Evolutionary conservation across 2,329 filamentous ascomycete genomes (phyloP), one percentile per base, ranked within the genome.

Genomic region (Fusarium humuli): DNA sequence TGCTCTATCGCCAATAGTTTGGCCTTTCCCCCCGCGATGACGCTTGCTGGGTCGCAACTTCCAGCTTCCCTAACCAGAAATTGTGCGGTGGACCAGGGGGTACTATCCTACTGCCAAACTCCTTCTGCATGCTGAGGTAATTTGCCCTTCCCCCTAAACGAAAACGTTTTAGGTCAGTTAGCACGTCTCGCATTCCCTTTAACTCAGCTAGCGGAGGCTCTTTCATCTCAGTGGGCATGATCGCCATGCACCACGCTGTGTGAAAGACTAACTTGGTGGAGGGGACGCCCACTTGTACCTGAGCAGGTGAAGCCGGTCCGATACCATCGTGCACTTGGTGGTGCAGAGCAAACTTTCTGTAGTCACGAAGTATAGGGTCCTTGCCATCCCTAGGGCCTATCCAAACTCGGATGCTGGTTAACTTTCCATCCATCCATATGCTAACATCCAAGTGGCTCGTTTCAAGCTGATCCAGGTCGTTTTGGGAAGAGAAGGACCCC

Each of bases 201-300:
- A 84, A 63, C 9, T 81, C 77, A 10, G 44, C 59, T 30, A 54
- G 61, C 6, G 72, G 64, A 0, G 82, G 83, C 23, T 67, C 45
- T 6, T 55, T 58, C 29, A 81, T 64, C 16, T 66, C 63, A 1
- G 45, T 54, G 10, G 83, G 82, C 65, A 82, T 77, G 5, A 86
- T 63, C 16, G 87, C 69, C 55, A 86, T 80, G 61, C 83, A 81
- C 87, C 87, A 89, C 1, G 87, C 86, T 2, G 80, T 81, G 29
- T 83, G 79, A 69, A 84, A 88, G 41, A 89, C 75, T 57, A 81
- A 82, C 1, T 80, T 77, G 0, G 79, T 77, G 1, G 75, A 49
- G 7, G 86, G 86, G 7, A 83, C 85, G 2, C 87, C 87, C 0
- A 85, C 84, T 4, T 73, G 77, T 18, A 86, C 77, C 57, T 89